Percentiles rank a stretch among this genome's conserved stretches.
Evolutionary conservation across 1,284 basidiomycete genomes (phyloP).

Genomic region (Jaminaea rosea): DNA sequence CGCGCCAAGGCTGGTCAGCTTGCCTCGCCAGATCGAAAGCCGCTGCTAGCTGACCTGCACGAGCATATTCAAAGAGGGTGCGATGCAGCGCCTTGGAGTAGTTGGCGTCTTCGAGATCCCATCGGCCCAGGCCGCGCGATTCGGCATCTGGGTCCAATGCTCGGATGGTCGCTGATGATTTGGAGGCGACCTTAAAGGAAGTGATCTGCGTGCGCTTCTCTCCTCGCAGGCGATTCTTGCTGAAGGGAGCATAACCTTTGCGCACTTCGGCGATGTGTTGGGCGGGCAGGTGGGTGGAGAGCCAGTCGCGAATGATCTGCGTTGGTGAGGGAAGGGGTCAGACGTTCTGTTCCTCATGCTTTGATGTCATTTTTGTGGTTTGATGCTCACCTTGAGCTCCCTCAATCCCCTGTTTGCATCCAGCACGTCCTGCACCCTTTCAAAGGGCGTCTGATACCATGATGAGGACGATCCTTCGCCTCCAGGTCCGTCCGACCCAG

Average conservation of each 20-base stretch:
- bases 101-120: conserved; percentile 41
- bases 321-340: too few species aligned
- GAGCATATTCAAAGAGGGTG: conserved; percentile 66
- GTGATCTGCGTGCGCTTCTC: conserved; percentile 26
- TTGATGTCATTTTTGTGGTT: too few species aligned
- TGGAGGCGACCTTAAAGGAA: too few species aligned
- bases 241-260: conserved; percentile 44
- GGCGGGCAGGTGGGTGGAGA: conserved; percentile 8
- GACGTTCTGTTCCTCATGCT: too few species aligned
- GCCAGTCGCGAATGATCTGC: conserved; percentile 40
- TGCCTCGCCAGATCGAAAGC: conserved; percentile 73
- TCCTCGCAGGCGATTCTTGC: conserved; percentile 36
- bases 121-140: conserved; percentile 24
- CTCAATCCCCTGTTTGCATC: conserved; percentile 24
- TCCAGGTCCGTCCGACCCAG: not conserved
- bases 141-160: conserved; percentile 41
- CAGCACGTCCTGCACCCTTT: conserved; percentile 36
- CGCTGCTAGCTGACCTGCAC: conserved; percentile 70
- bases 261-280: conserved; percentile 37
- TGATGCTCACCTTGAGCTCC: conserved; percentile 32
- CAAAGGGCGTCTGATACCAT: conserved; percentile 40
- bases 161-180: conserved; percentile 22
- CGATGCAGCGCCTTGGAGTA: conserved; percentile 69
- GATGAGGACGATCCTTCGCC: conserved; percentile 6
- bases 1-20: conserved; percentile 82